Conservation (phyloP, 805 yeast genomes). For the Starmerella etchellsii region DNA sequence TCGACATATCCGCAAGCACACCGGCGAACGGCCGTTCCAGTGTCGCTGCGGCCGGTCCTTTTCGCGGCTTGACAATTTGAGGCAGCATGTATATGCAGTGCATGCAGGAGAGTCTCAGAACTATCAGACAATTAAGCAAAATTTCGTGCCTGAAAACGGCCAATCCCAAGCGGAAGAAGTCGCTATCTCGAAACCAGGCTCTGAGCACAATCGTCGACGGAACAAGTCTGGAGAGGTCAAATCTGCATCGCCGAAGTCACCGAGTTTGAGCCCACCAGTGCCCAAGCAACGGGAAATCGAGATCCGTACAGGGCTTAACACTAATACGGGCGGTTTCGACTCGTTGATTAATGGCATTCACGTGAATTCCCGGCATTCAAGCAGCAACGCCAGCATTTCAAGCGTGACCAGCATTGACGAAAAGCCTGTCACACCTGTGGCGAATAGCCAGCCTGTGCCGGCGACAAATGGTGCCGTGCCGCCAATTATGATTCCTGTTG, state of each 20-base stretch:
- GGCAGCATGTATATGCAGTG: slow-evolving; percentile 85
- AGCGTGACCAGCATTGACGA: no score
- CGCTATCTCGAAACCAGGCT: background rate
- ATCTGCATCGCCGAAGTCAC: background rate
- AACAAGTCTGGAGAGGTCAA: background rate
- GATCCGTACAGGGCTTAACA: background rate
- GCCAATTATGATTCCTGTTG: background rate
- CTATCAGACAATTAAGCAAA: slow-evolving; percentile 14
- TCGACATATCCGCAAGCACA: slow-evolving; percentile 81
- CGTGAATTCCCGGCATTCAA: background rate
- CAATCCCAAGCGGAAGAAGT: background rate
- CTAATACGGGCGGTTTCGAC: background rate
- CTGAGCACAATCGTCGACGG: background rate
- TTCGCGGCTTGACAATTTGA: slow-evolving; percentile 70
- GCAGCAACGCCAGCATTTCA: no score
- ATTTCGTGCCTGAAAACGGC: background rate
- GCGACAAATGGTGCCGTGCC: background rate
- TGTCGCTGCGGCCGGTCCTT: slow-evolving; percentile 70
- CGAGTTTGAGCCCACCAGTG: background rate
- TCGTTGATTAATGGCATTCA: background rate
- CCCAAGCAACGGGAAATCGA: background rate
- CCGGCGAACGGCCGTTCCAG: slow-evolving; percentile 86
- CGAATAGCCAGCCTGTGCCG: background rate
- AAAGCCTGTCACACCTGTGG: background rate
- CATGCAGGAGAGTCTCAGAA: slow-evolving; percentile 40